Conservation (phyloP, 1,284 basidiomycete species). For the Naganishia sp. region DNA sequence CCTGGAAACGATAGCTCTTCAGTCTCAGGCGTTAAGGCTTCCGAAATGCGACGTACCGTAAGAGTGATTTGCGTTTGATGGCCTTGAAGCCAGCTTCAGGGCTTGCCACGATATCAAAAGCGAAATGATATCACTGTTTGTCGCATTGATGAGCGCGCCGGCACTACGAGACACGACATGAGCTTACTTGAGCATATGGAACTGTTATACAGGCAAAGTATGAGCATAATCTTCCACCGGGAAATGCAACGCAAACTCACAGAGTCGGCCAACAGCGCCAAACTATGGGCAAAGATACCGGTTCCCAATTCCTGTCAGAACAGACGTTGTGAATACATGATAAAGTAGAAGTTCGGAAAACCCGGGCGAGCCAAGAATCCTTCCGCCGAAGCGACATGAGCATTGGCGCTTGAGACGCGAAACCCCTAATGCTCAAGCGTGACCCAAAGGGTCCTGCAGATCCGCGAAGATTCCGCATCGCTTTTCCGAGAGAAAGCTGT, state of each 20-base stretch:
- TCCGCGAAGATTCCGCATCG: too few relatives aligned
- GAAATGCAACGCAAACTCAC: not conserved
- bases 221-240: not conserved
- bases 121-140: slow-evolving; percentile 83
- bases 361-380: too few relatives aligned
- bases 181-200: slow-evolving; percentile 77
- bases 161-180: not conserved
- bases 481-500: not conserved
- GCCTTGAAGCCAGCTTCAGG: slow-evolving; percentile 68
- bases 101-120: slow-evolving; percentile 94
- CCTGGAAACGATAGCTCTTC: slow-evolving; percentile 70
- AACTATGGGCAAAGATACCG: slow-evolving; percentile 26
- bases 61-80: slow-evolving; percentile 27
- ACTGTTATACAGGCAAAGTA: slow-evolving; percentile 55
- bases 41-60: slow-evolving; percentile 35
- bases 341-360: too few relatives aligned
- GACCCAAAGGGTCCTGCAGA: too few relatives aligned
- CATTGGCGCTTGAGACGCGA: too few relatives aligned
- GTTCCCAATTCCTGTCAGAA: slow-evolving; percentile 22
- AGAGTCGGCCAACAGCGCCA: slow-evolving; percentile 21
- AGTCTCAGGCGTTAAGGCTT: slow-evolving; percentile 35
- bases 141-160: not conserved
- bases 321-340: too few relatives aligned
- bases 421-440: too few relatives aligned
- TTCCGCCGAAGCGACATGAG: too few relatives aligned